Percentiles rank a stretch among this genome's conserved stretches.
These are phyloP conservation scores for Stachybotrys elegans DNA, from an alignment of 2,329 filamentous ascomycete genomes.

Conservation along the genomic window DNA sequence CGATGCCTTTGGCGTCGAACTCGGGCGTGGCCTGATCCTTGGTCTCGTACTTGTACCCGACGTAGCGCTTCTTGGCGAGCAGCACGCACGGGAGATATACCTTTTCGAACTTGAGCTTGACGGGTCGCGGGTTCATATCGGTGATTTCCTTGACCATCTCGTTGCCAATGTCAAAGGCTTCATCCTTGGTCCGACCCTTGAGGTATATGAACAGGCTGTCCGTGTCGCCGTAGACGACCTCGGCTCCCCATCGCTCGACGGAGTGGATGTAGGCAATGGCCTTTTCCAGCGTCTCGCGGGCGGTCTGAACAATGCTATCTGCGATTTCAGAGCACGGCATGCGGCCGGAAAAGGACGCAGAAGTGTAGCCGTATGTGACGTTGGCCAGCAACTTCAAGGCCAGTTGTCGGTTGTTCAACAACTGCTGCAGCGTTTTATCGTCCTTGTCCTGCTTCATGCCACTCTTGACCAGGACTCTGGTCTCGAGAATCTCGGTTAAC, in stretches of 20 bases:
- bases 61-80: constrained; percentile 94
- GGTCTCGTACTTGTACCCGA: constrained; percentile 93
- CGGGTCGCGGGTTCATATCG: constrained; percentile 79
- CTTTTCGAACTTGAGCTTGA: constrained; percentile 98
- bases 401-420: constrained; percentile 89
- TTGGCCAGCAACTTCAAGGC: constrained; percentile 97
- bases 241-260: constrained; percentile 80
- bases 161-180: constrained; percentile 88
- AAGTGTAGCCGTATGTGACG: constrained; percentile 97
- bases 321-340: constrained; percentile 99
- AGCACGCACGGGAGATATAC: constrained; percentile 95
- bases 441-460: constrained; percentile 94
- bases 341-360: constrained; percentile 89
- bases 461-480: constrained; percentile 93
- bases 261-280: constrained; percentile 91
- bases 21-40: constrained; percentile 71
- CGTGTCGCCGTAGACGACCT: constrained; percentile 97
- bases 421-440: constrained; percentile 76
- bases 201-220: constrained; percentile 91
- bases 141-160: constrained; percentile 89
- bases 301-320: constrained; percentile 96
- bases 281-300: constrained; percentile 87
- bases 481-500: constrained; percentile 92
- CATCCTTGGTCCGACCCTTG: constrained; percentile 76
- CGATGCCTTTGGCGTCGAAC: constrained; percentile 97